Percentiles rank a stretch among this genome's conserved stretches.
These are phyloP conservation scores for Phlebiopsis gigantea DNA, from an alignment of 768 basidiomycete genomes.

Conservation along the genomic window DNA sequence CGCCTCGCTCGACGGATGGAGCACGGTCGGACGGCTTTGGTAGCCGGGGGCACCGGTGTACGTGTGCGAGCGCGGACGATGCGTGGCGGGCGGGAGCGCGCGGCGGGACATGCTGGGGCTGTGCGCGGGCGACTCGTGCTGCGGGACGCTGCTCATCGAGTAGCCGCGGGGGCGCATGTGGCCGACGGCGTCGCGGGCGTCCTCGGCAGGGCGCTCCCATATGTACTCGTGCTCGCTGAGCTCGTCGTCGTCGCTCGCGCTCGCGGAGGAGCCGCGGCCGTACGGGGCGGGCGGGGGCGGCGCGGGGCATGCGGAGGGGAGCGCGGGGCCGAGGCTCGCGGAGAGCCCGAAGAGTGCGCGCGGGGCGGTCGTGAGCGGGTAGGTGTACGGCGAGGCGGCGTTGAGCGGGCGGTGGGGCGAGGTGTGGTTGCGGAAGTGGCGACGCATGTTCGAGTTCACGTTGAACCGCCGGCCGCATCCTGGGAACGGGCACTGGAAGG, in stretches of 20 bases:
- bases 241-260: too few relatives aligned
- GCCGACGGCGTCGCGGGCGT: not conserved
- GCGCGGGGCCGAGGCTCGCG: too few relatives aligned
- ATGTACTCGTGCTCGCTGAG: too few relatives aligned
- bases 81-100: too few relatives aligned
- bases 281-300: too few relatives aligned
- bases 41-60: not conserved
- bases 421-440: conserved; percentile 68
- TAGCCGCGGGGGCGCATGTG: not conserved
- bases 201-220: too few relatives aligned
- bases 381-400: conserved; percentile 11
- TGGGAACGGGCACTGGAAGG: conserved; percentile 70
- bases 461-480: conserved; percentile 76
- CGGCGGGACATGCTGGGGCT: too few relatives aligned
- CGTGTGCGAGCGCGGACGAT: not conserved
- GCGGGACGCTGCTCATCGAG: not conserved
- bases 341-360: too few relatives aligned
- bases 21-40: not conserved
- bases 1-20: not conserved
- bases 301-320: too few relatives aligned
- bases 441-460: conserved; percentile 81
- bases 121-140: too few relatives aligned
- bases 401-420: conserved; percentile 11
- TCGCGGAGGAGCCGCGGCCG: too few relatives aligned
- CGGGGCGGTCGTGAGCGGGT: too few relatives aligned